These are phyloP conservation scores for Xylariaceae sp. DNA, from an alignment of 2,329 filamentous ascomycete genomes.

Conservation along the genomic window DNA sequence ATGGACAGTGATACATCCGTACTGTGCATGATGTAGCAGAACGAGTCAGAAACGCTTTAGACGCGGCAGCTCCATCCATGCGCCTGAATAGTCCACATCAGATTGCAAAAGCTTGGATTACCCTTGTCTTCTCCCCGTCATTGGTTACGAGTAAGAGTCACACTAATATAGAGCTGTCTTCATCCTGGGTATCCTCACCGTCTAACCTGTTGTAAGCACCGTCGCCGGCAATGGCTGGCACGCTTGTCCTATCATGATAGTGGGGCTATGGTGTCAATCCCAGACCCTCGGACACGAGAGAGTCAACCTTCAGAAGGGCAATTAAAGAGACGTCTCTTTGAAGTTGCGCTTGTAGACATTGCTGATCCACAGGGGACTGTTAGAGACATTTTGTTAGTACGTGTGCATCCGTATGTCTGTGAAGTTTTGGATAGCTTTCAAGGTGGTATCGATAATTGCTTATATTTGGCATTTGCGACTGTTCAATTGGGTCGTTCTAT, in stretches of 20 bases:
- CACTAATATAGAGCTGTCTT: constrained; percentile 24
- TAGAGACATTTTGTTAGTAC: no score
- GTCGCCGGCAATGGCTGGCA: constrained; percentile 15
- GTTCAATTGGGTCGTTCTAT: neutral
- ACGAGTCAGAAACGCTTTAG: constrained; percentile 24
- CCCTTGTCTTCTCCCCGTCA: constrained; percentile 26
- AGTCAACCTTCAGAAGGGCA: neutral
- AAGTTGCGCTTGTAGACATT: no score
- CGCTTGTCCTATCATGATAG: constrained; percentile 9
- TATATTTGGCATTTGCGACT: no score
- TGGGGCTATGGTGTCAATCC: constrained; percentile 12
- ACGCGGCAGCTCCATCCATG: constrained; percentile 27
- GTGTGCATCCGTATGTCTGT: no score
- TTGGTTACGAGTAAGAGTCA: constrained; percentile 27
- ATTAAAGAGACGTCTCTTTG: neutral
- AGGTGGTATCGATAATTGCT: no score
- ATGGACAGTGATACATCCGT: no score
- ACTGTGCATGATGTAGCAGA: constrained; percentile 26
- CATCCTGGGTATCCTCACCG: constrained; percentile 23
- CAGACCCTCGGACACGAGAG: neutral
- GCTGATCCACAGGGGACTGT: no score
- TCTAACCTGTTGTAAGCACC: constrained; percentile 25
- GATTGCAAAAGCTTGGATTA: constrained; percentile 31
- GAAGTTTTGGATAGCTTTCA: no score
- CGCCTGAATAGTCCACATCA: constrained; percentile 22